Conservation (phyloP, 306 rosid species). For the Dicorynia guianensis region DNA sequence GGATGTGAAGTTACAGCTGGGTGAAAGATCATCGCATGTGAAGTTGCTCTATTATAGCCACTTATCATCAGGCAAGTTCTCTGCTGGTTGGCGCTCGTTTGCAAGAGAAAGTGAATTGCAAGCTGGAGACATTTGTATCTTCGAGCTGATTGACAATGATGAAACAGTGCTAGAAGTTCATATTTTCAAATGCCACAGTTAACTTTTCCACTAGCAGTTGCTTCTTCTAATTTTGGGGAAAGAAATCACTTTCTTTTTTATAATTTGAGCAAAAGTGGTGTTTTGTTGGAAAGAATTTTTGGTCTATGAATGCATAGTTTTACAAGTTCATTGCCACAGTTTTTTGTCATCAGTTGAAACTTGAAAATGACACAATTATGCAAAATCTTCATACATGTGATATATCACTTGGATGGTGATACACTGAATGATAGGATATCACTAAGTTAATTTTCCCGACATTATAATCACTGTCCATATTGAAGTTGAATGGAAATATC, state of each 20-base stretch:
- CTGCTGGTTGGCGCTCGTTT: conserved; percentile 23
- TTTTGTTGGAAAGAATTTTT: no score
- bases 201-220: neutral
- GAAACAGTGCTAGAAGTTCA: neutral
- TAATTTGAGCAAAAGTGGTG: neutral
- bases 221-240: neutral
- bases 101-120: neutral
- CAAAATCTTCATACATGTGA: no score
- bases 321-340: no score
- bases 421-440: no score
- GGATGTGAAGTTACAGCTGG: conserved; percentile 22
- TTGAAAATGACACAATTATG: no score
- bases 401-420: no score
- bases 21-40: neutral
- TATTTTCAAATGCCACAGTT: conserved; percentile 13
- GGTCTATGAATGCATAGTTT: no score
- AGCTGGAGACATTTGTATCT: conserved; percentile 17
- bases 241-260: no score
- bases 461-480: no score
- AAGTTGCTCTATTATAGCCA: neutral
- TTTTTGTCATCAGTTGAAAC: no score
- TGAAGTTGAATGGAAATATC: no score
- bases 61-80: neutral
- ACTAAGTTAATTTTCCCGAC: no score
- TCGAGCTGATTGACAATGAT: conserved; percentile 14